phyloP scores from a whole-genome alignment of 495 filamentous ascomycete genomes.

The Penicillium subrubescens region DNA sequence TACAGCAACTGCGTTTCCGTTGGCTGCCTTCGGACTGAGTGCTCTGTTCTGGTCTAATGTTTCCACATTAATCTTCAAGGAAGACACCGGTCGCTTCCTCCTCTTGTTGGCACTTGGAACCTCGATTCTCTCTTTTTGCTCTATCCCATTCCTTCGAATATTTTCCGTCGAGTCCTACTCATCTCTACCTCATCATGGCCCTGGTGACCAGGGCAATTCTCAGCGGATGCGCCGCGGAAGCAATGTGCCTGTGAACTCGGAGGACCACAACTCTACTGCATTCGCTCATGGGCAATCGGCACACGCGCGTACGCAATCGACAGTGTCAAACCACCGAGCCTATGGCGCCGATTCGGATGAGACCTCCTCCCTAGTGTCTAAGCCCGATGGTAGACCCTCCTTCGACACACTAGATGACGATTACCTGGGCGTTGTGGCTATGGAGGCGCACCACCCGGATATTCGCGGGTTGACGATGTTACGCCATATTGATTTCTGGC shows the following conservation, averaged over 20 bases:
- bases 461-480: slow-evolving; percentile 84
- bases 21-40: slow-evolving; percentile 91
- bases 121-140: slow-evolving; percentile 67
- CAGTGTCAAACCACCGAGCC: slow-evolving; percentile 40
- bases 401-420: slow-evolving; percentile 43
- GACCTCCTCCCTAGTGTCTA: slow-evolving; percentile 81
- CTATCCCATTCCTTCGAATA: slow-evolving; percentile 81
- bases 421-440: slow-evolving; percentile 38
- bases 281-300: slow-evolving; percentile 33
- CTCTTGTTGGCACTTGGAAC: slow-evolving; percentile 81
- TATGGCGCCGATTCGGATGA: slow-evolving; percentile 60
- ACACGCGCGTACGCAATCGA: slow-evolving; percentile 39
- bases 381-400: slow-evolving; percentile 39
- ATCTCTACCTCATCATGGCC: slow-evolving; percentile 54
- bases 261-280: slow-evolving; percentile 56
- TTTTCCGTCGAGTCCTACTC: slow-evolving; percentile 64
- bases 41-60: slow-evolving; percentile 92
- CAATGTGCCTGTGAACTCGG: slow-evolving; percentile 42
- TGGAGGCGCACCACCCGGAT: slow-evolving; percentile 74
- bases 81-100: slow-evolving; percentile 78
- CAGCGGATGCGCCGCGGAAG: slow-evolving; percentile 63
- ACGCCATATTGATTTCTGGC: slow-evolving; percentile 81
- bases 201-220: slow-evolving; percentile 50
- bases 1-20: slow-evolving; percentile 89
- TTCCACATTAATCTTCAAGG: slow-evolving; percentile 78